Evolutionary conservation across 2,329 filamentous ascomycete species (phyloP).

Genomic region (Ascochyta viciae-villosae): DNA sequence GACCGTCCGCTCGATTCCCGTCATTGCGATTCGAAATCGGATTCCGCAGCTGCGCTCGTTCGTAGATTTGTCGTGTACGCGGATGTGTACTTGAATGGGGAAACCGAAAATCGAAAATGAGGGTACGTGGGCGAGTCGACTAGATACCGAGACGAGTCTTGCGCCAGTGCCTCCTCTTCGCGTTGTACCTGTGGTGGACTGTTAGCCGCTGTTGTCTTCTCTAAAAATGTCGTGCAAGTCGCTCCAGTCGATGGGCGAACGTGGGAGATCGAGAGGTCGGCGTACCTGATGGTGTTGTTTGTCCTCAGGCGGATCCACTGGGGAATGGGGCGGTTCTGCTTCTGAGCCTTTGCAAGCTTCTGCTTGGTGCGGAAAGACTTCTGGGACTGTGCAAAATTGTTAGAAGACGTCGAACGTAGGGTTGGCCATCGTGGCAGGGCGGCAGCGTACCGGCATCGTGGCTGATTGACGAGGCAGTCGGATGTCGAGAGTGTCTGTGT

Average conservation of each 20-base stretch:
- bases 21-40: slow-evolving; percentile 36
- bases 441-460: slow-evolving; percentile 50
- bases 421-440: slow-evolving; percentile 12
- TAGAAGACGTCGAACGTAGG: slow-evolving; percentile 17
- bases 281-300: slow-evolving; percentile 98
- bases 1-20: slow-evolving; percentile 28
- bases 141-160: slow-evolving; percentile 99
- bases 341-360: slow-evolving; percentile 99
- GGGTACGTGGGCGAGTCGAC: slow-evolving; percentile 61
- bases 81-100: slow-evolving; percentile 21
- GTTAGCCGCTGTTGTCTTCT: slow-evolving; percentile 19
- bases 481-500: slow-evolving; percentile 39
- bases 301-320: slow-evolving; percentile 99
- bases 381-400: slow-evolving; percentile 74
- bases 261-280: slow-evolving; percentile 9
- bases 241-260: slow-evolving; percentile 8
- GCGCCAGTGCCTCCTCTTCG: slow-evolving; percentile 99
- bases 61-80: slow-evolving; percentile 26
- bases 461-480: slow-evolving; percentile 43
- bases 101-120: slow-evolving; percentile 43
- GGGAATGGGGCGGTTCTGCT: slow-evolving; percentile 99
- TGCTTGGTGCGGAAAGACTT: slow-evolving; percentile 99
- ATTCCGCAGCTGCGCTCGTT: slow-evolving; percentile 42
- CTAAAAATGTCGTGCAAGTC: not conserved
- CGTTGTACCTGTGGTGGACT: slow-evolving; percentile 82